A percentile compares a stretch with the other conserved stretches of the same genome.
These are phyloP conservation scores for Berkeleyomyces basicola DNA, from an alignment of 2,329 filamentous ascomycete genomes.

Conservation along the genomic window DNA sequence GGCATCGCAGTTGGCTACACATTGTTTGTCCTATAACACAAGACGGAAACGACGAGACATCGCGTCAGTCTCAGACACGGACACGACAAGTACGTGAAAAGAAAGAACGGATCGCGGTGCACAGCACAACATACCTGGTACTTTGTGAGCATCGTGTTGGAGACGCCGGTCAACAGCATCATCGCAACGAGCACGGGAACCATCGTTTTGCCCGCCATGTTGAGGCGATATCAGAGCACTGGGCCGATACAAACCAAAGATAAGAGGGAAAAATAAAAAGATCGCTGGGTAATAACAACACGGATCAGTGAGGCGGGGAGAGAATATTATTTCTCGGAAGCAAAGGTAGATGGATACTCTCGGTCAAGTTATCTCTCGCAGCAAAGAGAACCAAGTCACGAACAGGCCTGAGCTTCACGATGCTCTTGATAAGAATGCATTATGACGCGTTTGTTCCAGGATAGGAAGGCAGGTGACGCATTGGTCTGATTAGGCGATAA, in stretches of 20 bases:
- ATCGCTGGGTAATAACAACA: too few relatives aligned
- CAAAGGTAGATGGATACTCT: neutral
- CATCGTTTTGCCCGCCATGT: slow-evolving; percentile 54
- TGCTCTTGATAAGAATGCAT: neutral
- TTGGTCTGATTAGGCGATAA: neutral
- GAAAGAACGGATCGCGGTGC: neutral
- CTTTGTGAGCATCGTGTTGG: slow-evolving; percentile 93
- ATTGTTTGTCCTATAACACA: slow-evolving; percentile 72
- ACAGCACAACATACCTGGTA: slow-evolving; percentile 51
- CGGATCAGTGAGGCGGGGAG: neutral
- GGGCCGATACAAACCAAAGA: neutral
- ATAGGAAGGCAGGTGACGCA: neutral
- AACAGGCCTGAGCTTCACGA: too few relatives aligned
- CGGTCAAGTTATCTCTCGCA: neutral
- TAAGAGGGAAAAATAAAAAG: neutral
- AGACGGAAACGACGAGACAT: neutral
- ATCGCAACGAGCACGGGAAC: slow-evolving; percentile 80
- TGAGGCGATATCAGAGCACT: neutral
- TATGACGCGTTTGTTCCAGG: neutral
- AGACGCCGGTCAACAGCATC: slow-evolving; percentile 93
- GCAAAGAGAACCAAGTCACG: neutral
- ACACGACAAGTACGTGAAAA: neutral
- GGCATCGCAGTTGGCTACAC: slow-evolving; percentile 72
- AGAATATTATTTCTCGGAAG: neutral
- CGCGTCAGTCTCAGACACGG: neutral